Conservation (phyloP, 2,329 filamentous ascomycete genomes). For the Zymoseptoria passerinii region DNA sequence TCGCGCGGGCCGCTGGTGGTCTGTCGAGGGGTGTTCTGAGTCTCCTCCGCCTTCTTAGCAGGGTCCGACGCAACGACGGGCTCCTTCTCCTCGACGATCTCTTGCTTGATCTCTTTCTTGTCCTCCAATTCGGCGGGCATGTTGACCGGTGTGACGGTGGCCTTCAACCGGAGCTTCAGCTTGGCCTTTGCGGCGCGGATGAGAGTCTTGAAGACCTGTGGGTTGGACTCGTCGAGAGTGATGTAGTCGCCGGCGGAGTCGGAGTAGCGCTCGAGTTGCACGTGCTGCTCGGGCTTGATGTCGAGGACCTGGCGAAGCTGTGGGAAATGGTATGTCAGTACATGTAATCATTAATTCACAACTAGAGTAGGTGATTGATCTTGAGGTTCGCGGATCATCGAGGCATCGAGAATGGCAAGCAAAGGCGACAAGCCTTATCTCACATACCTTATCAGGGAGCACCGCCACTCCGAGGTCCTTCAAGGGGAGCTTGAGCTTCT, state of each 20-base stretch:
- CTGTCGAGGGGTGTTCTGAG: background rate
- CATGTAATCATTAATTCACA: background rate
- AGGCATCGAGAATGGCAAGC: background rate
- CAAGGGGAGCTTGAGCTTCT: constrained; percentile 82
- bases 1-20: constrained; percentile 11
- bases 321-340: background rate
- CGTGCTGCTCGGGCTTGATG: constrained; percentile 53
- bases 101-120: constrained; percentile 11
- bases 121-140: constrained; percentile 11
- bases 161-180: constrained; percentile 81
- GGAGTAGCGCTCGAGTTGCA: constrained; percentile 84
- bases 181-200: constrained; percentile 96
- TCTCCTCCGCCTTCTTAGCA: background rate
- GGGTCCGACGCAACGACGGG: constrained; percentile 11
- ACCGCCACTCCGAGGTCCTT: constrained; percentile 67
- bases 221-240: constrained; percentile 66
- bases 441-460: constrained; percentile 76
- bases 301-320: constrained; percentile 64
- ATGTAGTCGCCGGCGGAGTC: constrained; percentile 82
- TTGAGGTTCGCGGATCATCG: background rate
- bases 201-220: constrained; percentile 88
- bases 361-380: constrained; percentile 1
- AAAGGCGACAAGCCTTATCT: constrained; percentile 2
- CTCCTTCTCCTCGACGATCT: constrained; percentile 13
- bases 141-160: constrained; percentile 24